These are phyloP conservation scores for Jamesozyma jinghongensis DNA, from an alignment of 805 yeast species.

Conservation along the genomic window DNA sequence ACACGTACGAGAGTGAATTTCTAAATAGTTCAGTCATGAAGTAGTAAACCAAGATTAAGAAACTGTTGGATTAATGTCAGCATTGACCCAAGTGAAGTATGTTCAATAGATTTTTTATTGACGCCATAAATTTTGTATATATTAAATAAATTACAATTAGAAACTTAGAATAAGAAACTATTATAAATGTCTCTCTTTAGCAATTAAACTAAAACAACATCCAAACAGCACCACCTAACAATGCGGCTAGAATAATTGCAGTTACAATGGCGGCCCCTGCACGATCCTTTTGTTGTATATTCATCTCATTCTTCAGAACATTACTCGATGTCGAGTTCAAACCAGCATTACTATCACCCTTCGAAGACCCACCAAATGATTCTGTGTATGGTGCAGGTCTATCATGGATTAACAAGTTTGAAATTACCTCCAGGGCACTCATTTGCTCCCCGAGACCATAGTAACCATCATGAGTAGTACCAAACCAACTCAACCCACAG, in stretches of 20 bases:
- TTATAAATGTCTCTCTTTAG: not conserved
- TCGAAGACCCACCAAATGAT: constrained; percentile 44
- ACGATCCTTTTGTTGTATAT: constrained; percentile 52
- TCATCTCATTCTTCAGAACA: constrained; percentile 31
- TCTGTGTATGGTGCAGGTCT: constrained; percentile 48
- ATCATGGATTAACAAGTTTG: constrained; percentile 36
- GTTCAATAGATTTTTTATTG: too few relatives aligned
- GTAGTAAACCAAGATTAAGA: too few relatives aligned
- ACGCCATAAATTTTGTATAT: too few relatives aligned
- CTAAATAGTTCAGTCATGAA: too few relatives aligned
- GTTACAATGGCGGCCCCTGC: constrained; percentile 91
- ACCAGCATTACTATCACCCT: constrained; percentile 48
- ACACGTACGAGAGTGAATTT: too few relatives aligned
- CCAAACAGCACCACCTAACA: constrained; percentile 70
- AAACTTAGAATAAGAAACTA: too few relatives aligned
- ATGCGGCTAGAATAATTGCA: constrained; percentile 52
- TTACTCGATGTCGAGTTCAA: constrained; percentile 33
- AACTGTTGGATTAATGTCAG: too few relatives aligned
- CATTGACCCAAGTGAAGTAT: too few relatives aligned
- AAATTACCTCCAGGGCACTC: constrained; percentile 59
- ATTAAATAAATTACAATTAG: too few relatives aligned
- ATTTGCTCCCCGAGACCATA: constrained; percentile 78
- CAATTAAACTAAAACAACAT: constrained; percentile 51
- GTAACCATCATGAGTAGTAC: constrained; percentile 47
- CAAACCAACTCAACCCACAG: constrained; percentile 64